Evolutionary conservation across 495 filamentous ascomycete genomes (phyloP), one percentile per base, ranked within the genome.

Genomic region (Coniosporium apollinis): DNA sequence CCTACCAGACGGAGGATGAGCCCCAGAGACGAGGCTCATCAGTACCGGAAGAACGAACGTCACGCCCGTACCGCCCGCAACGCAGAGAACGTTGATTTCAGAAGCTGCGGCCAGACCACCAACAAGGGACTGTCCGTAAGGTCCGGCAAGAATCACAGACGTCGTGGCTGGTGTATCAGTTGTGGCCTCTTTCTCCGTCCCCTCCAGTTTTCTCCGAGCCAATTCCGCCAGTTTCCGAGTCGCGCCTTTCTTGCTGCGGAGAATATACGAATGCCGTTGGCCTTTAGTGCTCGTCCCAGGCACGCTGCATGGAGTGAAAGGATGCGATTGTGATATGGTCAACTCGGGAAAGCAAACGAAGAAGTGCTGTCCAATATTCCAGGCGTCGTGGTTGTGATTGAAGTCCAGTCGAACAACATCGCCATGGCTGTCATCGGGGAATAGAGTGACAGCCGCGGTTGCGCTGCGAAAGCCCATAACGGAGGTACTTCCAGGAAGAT

Each of bases 311-410:
- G 72, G 67, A 0, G 76, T 81, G 45, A 79, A 76, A 0, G 76
- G 75, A 45, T 81, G 76, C 0, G 67, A 66, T 53, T 81, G 71
- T 67, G 72, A 78, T 36, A 77, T 55, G 35, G 62, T 73, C 2
- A 66, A 51, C 16, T 64, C 58, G 0, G 69, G 53, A 38, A 80
- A 79, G 43, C 62, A 67, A 19, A 79, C 52, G 39, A 69, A 77
- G 49, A 72, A 81, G 39, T 79, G 76, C 48, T 81, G 67, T 6
- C 74, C 74, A 17, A 72, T 49, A 15, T 55, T 53, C 72, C 74
- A 79, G 0, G 65, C 40, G 11, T 58, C 56, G 36, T 75, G 71
- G 8, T 52, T 56, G 26, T 75, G 65, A 0, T 57, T 47, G 40
- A 76, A 67, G 20, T 72, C 64, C 13, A 79, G 56, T 0, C 72